Evolutionary conservation across 345 rosid species (phyloP).

Genomic region (Eucalyptus regnans): DNA sequence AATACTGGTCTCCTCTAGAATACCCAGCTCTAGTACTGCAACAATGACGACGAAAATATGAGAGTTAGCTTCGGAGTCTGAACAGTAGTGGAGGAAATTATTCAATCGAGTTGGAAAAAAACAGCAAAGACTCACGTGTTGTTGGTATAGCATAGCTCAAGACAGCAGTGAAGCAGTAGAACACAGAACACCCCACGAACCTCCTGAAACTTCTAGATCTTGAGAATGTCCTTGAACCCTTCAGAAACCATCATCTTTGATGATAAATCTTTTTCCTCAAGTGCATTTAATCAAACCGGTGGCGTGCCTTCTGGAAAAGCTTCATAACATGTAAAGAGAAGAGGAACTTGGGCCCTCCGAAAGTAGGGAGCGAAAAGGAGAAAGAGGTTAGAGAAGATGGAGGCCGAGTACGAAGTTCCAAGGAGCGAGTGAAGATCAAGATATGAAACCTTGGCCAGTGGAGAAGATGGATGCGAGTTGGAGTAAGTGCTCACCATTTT

Average conservation of each 20-base stretch:
- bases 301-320: not conserved
- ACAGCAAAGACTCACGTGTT: constrained; percentile 47
- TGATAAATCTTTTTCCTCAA: not conserved
- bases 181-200: constrained; percentile 55
- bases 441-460: not conserved
- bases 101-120: not conserved
- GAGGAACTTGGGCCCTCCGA: too few species aligned
- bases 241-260: constrained; percentile 22
- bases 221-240: constrained; percentile 35
- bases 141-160: constrained; percentile 54
- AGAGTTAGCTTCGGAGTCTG: not conserved
- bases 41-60: not conserved
- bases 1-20: constrained; percentile 85
- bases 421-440: not conserved
- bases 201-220: constrained; percentile 77
- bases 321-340: not conserved
- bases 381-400: not conserved
- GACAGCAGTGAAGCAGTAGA: constrained; percentile 50
- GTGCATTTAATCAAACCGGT: not conserved
- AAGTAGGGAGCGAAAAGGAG: not conserved
- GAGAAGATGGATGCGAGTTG: not conserved
- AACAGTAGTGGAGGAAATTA: not conserved
- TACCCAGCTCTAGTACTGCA: constrained; percentile 83
- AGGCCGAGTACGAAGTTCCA: not conserved
- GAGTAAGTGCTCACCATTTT: not conserved